Evolutionary conservation across 768 basidiomycete genomes (phyloP), one percentile per base, ranked within the genome.

Genomic region (Pulveroboletus ravenelii): DNA sequence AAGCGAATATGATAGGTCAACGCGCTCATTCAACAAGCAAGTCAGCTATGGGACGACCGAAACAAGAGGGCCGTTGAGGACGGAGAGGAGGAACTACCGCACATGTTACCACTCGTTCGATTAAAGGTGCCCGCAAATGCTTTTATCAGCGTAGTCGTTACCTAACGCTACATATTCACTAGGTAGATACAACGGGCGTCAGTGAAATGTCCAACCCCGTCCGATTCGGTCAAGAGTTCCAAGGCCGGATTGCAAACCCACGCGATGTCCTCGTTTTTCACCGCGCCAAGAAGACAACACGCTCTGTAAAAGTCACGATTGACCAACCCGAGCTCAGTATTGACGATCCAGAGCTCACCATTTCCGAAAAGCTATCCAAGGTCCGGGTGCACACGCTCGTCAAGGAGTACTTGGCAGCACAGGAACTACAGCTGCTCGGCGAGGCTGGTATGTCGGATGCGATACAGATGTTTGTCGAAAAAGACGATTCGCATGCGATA

Each of bases 401-500:
- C 40, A 79, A 84, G 65, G 91, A 97, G 69, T 98, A 95, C 66
- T 70, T 99, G 41, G 76, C 84, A 7, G 93, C 91, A 44, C 96
- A 98, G 72, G 90, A 94, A 66, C 70, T 98, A 62, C 93, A 96
- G 72, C 71, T 98, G 45, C 72, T 98, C 15, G 90, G 88, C 1
- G 93, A 96, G 70, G 76, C 77, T 37, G 93, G 87, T 23, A 89
- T 99, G 87, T 86, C 85, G 36, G 89, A 93, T 64, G 96, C 96
- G 6, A 93, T 99, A 46, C 85, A 90, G 73, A 78, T 85, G 69
- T 98, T 89, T 70, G 94, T 99, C 52, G 94, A 97, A 68, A 99
- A 99, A 76, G 95, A 97, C 62, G 93, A 96, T 67, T 84, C 81
- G 27, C 89, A 93, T 72, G 92, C 95, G 9, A 95, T 99, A 63